Percentiles rank a stretch among this genome's conserved stretches.
Conservation (phyloP, 1,284 basidiomycete genomes). For the Fistulinella cinereoalba region DNA sequence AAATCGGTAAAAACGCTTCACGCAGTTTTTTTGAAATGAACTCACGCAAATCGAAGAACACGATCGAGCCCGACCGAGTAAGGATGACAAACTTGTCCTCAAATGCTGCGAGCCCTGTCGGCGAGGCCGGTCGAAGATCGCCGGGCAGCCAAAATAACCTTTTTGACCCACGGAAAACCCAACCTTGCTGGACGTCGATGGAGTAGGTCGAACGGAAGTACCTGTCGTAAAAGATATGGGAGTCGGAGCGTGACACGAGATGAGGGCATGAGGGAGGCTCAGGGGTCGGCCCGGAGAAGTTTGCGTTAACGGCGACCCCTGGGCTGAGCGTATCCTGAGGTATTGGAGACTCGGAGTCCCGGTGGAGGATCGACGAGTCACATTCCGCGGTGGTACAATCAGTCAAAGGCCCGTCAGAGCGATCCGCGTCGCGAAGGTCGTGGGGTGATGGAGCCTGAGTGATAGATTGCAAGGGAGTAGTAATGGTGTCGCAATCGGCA, state of each 20-base stretch:
- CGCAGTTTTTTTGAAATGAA: too few species aligned
- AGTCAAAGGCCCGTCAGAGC: too few species aligned
- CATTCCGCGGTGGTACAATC: too few species aligned
- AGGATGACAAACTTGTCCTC: conserved; percentile 12
- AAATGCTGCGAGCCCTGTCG: conserved; percentile 11
- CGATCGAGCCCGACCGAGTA: conserved; percentile 2
- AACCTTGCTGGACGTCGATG: conserved; percentile 14
- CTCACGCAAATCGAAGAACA: conserved; percentile 20
- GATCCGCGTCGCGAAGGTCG: too few species aligned
- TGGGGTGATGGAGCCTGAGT: too few species aligned
- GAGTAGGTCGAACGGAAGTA: conserved; percentile 18
- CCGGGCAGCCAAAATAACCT: conserved; percentile 21
- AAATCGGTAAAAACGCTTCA: background rate
- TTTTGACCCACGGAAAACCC: conserved; percentile 14
- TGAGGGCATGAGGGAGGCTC: conserved; percentile 11
- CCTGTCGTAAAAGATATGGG: conserved; percentile 14
- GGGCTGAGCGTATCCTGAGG: background rate
- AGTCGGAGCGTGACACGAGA: conserved; percentile 17
- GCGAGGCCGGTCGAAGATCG: conserved; percentile 12
- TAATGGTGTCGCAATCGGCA: too few species aligned
- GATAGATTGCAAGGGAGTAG: too few species aligned
- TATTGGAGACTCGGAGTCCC: too few species aligned
- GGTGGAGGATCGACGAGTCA: too few species aligned
- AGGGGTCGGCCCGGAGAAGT: too few species aligned
- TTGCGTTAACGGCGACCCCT: too few species aligned